phyloP scores from a whole-genome alignment of 129 eudicot species.

The Sambucus nigra region DNA sequence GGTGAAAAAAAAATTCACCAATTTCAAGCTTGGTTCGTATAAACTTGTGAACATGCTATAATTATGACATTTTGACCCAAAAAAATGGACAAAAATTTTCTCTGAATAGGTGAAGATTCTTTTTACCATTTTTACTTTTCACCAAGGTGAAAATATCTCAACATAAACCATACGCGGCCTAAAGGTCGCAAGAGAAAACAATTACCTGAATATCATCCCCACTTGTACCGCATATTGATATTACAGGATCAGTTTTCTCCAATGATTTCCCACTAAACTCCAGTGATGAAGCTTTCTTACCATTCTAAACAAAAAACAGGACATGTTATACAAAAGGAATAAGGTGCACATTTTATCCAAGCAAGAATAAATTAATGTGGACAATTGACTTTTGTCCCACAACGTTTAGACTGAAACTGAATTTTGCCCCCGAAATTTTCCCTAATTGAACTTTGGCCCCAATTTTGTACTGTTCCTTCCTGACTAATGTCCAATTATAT shows the following conservation, averaged over 20 bases:
- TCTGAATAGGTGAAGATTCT: background rate
- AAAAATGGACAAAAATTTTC: background rate
- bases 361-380: background rate
- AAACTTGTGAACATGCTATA: no score
- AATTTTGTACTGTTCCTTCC: no score
- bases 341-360: background rate
- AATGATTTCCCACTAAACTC: background rate
- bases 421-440: no score
- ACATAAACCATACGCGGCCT: background rate
- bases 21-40: no score
- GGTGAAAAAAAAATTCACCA: background rate
- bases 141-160: background rate
- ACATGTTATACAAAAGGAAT: background rate
- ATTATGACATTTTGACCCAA: background rate
- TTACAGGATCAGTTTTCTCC: background rate
- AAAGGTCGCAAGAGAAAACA: background rate
- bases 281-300: background rate
- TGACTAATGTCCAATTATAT: no score
- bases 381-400: no score
- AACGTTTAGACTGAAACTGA: no score
- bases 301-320: background rate
- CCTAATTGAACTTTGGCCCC: background rate
- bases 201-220: conserved; percentile 6
- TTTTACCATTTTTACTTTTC: background rate
- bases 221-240: background rate